Conservation (phyloP, 106 monocot genomes). For the Chionographis japonica region DNA sequence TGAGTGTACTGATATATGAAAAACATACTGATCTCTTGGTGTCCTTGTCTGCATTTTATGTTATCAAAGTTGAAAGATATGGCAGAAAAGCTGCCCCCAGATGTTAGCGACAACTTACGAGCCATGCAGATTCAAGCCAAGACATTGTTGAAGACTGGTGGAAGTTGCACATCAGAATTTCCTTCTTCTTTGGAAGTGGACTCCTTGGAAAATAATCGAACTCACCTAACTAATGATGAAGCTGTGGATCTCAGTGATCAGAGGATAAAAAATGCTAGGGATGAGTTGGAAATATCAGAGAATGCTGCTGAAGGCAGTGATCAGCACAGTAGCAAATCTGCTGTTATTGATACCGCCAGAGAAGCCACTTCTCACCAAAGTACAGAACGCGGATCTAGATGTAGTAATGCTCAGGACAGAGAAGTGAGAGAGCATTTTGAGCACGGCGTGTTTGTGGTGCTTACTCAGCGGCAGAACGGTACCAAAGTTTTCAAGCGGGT, state of each 20-base stretch:
- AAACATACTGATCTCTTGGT: too few relatives aligned
- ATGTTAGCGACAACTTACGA: slow-evolving; percentile 6
- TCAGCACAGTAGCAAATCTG: not conserved
- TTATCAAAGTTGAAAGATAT: slow-evolving; percentile 21
- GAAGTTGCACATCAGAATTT: not conserved
- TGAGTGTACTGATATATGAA: too few relatives aligned
- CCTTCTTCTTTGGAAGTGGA: slow-evolving; percentile 4
- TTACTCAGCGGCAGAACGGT: slow-evolving; percentile 19
- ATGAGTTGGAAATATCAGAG: too few relatives aligned
- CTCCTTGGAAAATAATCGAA: not conserved
- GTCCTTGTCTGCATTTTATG: not conserved
- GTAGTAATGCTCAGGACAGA: slow-evolving; percentile 6
- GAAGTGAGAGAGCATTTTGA: slow-evolving; percentile 33
- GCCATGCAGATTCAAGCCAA: slow-evolving; percentile 24
- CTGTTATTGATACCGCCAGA: slow-evolving; percentile 1
- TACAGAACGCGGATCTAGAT: slow-evolving; percentile 12
- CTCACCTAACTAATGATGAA: not conserved
- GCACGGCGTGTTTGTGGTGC: slow-evolving; percentile 36
- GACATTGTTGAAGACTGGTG: slow-evolving; percentile 10
- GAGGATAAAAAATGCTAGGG: too few relatives aligned
- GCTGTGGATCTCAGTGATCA: not conserved
- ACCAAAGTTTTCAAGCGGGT: slow-evolving; percentile 38
- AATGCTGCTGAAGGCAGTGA: slow-evolving; percentile 2
- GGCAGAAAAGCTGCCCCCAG: slow-evolving; percentile 14
- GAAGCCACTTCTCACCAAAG: not conserved